Conservation (phyloP, 495 filamentous ascomycete genomes). For the Penicillium paradoxum region DNA sequence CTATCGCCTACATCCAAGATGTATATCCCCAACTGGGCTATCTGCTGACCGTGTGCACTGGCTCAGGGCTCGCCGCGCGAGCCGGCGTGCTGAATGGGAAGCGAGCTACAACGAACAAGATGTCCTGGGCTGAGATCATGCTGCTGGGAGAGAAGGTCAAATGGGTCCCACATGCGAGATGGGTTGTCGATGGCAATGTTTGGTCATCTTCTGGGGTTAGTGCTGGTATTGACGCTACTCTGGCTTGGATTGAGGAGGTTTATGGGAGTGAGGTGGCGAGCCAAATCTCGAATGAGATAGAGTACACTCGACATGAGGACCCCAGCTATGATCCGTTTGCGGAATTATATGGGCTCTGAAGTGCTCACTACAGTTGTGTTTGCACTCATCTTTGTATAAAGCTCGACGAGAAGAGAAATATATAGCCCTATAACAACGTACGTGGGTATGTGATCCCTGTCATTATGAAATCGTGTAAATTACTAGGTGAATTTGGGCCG, state of each 20-base stretch:
- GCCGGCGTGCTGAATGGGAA: slow-evolving; percentile 56
- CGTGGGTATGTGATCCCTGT: no score
- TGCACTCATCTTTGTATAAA: no score
- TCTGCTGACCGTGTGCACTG: slow-evolving; percentile 60
- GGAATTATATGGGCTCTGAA: slow-evolving; percentile 12
- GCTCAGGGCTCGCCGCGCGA: slow-evolving; percentile 45
- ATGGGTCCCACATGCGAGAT: slow-evolving; percentile 60
- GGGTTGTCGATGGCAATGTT: slow-evolving; percentile 61
- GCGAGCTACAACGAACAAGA: slow-evolving; percentile 51
- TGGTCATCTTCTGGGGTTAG: slow-evolving; percentile 61
- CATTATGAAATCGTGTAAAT: no score
- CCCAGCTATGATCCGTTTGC: slow-evolving; percentile 21
- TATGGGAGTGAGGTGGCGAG: slow-evolving; percentile 15
- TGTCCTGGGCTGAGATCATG: slow-evolving; percentile 22
- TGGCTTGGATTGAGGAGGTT: slow-evolving; percentile 24
- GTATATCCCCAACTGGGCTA: slow-evolving; percentile 46
- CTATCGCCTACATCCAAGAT: slow-evolving; percentile 42
- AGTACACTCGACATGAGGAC: slow-evolving; percentile 19
- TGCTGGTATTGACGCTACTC: slow-evolving; percentile 60
- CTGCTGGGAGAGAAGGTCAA: slow-evolving; percentile 39
- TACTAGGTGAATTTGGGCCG: no score
- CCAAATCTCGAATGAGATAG: slow-evolving; percentile 11
- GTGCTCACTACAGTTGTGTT: no score
- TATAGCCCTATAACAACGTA: no score
- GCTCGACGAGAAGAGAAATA: no score